Evolutionary conservation across 2,329 filamentous ascomycete species (phyloP).

Genomic region (Aspergillus novofumigatus): DNA sequence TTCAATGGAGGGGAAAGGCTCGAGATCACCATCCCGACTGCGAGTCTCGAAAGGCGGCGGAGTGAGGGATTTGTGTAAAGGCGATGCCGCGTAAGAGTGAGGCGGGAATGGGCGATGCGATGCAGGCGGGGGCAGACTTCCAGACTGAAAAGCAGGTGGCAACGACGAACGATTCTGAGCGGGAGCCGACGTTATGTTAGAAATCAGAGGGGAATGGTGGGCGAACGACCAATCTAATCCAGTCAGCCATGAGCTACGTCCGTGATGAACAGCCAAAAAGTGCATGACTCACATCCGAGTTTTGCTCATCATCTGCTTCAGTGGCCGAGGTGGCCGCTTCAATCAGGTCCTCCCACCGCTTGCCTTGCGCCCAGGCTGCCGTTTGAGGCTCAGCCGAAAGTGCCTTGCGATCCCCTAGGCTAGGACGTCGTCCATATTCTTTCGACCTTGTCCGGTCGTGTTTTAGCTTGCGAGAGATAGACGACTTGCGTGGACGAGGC

Average conservation of each 20-base stretch:
- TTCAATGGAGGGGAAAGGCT: slow-evolving; percentile 90
- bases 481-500: slow-evolving; percentile 76
- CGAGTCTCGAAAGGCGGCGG: slow-evolving; percentile 66
- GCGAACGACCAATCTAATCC: slow-evolving; percentile 35
- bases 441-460: slow-evolving; percentile 79
- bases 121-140: slow-evolving; percentile 35
- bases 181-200: slow-evolving; percentile 36
- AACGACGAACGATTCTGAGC: slow-evolving; percentile 57
- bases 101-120: slow-evolving; percentile 44
- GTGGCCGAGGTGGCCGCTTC: slow-evolving; percentile 91
- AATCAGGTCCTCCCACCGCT: slow-evolving; percentile 94
- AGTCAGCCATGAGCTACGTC: slow-evolving; percentile 44
- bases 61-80: slow-evolving; percentile 83
- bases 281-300: slow-evolving; percentile 67
- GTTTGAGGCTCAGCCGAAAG: slow-evolving; percentile 79
- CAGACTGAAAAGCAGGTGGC: slow-evolving; percentile 56
- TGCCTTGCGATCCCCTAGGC: slow-evolving; percentile 74
- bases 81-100: slow-evolving; percentile 72
- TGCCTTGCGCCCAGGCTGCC: slow-evolving; percentile 68
- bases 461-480: slow-evolving; percentile 70
- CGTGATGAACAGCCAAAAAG: not conserved
- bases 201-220: slow-evolving; percentile 38
- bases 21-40: slow-evolving; percentile 53
- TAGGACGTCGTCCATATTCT: slow-evolving; percentile 67
- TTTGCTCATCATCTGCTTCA: slow-evolving; percentile 78